phyloP scores from a whole-genome alignment of 495 filamentous ascomycete genomes.

The Talaromyces ruber region DNA sequence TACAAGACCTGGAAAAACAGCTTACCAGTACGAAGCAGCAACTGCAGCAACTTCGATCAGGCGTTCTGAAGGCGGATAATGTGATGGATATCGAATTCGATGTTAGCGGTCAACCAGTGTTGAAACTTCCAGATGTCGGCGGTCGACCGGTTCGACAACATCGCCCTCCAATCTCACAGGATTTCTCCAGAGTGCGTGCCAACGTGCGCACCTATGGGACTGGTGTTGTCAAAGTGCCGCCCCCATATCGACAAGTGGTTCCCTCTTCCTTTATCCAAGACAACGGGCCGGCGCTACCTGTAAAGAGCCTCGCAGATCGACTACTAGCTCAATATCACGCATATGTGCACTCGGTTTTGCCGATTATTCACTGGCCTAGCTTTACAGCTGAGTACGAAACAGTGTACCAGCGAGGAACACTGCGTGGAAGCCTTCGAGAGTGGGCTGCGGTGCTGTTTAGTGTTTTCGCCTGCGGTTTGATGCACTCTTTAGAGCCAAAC shows the following conservation, averaged over 20 bases:
- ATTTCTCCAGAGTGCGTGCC: constrained; percentile 60
- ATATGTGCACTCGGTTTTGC: constrained; percentile 69
- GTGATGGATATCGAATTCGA: constrained; percentile 56
- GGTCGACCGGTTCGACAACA: constrained; percentile 54
- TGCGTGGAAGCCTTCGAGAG: constrained; percentile 56
- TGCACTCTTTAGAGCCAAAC: constrained; percentile 57
- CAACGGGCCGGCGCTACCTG: constrained; percentile 57
- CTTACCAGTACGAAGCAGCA: constrained; percentile 66
- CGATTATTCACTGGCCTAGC: constrained; percentile 83
- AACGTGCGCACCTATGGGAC: constrained; percentile 67
- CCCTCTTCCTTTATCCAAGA: constrained; percentile 42
- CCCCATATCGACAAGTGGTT: constrained; percentile 54
- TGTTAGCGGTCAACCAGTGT: constrained; percentile 42
- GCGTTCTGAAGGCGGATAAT: constrained; percentile 25
- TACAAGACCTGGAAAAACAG: constrained; percentile 94
- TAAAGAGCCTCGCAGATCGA: constrained; percentile 61
- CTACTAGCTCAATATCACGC: constrained; percentile 69
- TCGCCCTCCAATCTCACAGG: constrained; percentile 49
- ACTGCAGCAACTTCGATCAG: constrained; percentile 58
- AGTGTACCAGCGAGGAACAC: constrained; percentile 59
- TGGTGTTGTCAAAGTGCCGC: constrained; percentile 77
- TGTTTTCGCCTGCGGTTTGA: constrained; percentile 72
- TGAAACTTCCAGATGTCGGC: constrained; percentile 64
- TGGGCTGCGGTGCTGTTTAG: constrained; percentile 82
- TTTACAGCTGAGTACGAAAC: constrained; percentile 70